phyloP scores from a whole-genome alignment of 1,284 basidiomycete species.

The Malassezia psittaci region DNA sequence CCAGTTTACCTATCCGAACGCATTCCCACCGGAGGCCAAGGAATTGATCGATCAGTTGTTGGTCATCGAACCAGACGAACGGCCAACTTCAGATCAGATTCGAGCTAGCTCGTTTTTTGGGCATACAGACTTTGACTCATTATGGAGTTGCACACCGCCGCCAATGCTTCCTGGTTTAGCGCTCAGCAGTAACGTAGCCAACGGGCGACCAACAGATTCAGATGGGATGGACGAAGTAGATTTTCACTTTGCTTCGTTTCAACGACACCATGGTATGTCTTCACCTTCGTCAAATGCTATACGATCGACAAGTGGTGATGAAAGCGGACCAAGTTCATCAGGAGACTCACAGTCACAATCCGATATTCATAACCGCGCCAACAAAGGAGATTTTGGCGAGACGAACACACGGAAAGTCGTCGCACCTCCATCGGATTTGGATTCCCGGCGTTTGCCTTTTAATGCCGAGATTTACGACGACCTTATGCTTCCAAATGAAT shows the following conservation, averaged over 20 bases:
- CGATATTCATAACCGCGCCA: no score
- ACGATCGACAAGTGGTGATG: neutral
- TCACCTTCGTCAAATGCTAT: neutral
- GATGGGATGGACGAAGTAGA: neutral
- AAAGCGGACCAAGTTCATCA: neutral
- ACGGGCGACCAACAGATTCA: neutral
- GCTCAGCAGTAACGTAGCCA: neutral
- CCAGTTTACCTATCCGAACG: slow-evolving; percentile 51
- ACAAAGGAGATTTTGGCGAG: no score
- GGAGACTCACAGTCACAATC: neutral
- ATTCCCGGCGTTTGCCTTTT: neutral
- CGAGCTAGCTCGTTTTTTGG: slow-evolving; percentile 29
- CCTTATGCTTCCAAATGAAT: slow-evolving; percentile 33
- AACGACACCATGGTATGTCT: neutral
- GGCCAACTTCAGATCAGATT: slow-evolving; percentile 22
- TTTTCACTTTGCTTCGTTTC: neutral
- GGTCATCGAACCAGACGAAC: slow-evolving; percentile 36
- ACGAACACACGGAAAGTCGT: neutral
- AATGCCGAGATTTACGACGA: neutral
- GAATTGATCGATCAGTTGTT: slow-evolving; percentile 51
- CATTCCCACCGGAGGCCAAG: slow-evolving; percentile 50
- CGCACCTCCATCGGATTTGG: neutral
- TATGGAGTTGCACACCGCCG: slow-evolving; percentile 25
- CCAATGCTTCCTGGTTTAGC: slow-evolving; percentile 1
- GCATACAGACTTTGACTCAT: slow-evolving; percentile 20